Conservation (phyloP, 768 basidiomycete species). For the Collybiopsis confluens region DNA sequence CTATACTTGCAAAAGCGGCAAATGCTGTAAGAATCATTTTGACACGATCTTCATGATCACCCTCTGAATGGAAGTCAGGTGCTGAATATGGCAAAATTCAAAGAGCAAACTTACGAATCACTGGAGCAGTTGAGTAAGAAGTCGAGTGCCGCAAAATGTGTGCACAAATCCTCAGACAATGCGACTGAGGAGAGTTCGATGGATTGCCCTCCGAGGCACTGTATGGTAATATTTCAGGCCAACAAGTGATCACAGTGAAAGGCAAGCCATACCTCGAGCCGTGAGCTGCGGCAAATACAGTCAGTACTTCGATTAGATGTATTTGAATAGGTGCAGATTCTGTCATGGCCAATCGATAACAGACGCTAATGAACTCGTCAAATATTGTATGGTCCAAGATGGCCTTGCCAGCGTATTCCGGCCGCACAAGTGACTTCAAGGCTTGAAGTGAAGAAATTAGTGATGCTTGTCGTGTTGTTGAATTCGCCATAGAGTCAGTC, state of each 20-base stretch:
- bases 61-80: slow-evolving; percentile 33
- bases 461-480: slow-evolving; percentile 38
- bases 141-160: slow-evolving; percentile 74
- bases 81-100: background rate
- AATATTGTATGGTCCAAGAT: slow-evolving; percentile 80
- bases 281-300: slow-evolving; percentile 49
- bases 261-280: slow-evolving; percentile 10
- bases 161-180: slow-evolving; percentile 81
- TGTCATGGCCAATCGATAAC: slow-evolving; percentile 86
- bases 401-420: slow-evolving; percentile 76
- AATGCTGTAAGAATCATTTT: slow-evolving; percentile 64
- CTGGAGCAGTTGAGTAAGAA: slow-evolving; percentile 46
- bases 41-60: slow-evolving; percentile 51
- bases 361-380: slow-evolving; percentile 84
- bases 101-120: slow-evolving; percentile 40
- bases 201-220: slow-evolving; percentile 34
- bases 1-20: slow-evolving; percentile 55
- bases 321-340: slow-evolving; percentile 71
- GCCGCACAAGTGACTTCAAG: slow-evolving; percentile 73
- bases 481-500: slow-evolving; percentile 45
- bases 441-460: slow-evolving; percentile 68
- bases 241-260: background rate
- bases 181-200: slow-evolving; percentile 45
- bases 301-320: slow-evolving; percentile 67
- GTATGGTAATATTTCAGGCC: slow-evolving; percentile 11